These are phyloP conservation scores for Syzygium syzygioides DNA, from an alignment of 441 rosid species.

Conservation along the genomic window DNA sequence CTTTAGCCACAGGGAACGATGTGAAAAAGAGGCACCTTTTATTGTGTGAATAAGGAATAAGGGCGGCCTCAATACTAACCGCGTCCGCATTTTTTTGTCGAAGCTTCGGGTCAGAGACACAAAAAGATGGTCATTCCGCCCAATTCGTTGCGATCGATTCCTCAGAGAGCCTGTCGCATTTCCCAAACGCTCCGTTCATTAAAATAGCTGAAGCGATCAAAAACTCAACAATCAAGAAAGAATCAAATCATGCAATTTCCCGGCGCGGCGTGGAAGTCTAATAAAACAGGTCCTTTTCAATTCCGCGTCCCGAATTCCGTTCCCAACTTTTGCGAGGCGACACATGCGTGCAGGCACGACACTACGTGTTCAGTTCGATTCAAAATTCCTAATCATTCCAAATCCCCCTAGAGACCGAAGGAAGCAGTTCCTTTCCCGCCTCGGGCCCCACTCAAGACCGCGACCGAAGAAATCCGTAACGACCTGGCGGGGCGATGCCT, in stretches of 20 bases:
- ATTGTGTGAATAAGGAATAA: not conserved
- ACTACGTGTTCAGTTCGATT: fast-evolving
- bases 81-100: too few relatives aligned
- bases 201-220: fast-evolving
- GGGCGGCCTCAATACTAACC: too few relatives aligned
- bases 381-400: not conserved
- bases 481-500: too few relatives aligned
- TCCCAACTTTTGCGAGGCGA: not conserved
- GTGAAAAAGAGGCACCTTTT: not conserved
- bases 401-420: not conserved
- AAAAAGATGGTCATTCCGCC: too few relatives aligned
- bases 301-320: not conserved
- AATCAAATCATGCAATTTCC: not conserved
- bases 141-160: too few relatives aligned
- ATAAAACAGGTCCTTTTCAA: not conserved
- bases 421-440: not conserved
- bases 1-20: not conserved
- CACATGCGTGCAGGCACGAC: fast-evolving
- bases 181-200: fast-evolving
- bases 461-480: too few relatives aligned
- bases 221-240: fast-evolving
- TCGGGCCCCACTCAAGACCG: not conserved
- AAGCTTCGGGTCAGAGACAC: too few relatives aligned
- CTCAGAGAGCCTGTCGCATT: too few relatives aligned
- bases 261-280: not conserved